Evolutionary conservation across 805 yeast species (phyloP).

Genomic region (Pichia nanzhaoensis): DNA sequence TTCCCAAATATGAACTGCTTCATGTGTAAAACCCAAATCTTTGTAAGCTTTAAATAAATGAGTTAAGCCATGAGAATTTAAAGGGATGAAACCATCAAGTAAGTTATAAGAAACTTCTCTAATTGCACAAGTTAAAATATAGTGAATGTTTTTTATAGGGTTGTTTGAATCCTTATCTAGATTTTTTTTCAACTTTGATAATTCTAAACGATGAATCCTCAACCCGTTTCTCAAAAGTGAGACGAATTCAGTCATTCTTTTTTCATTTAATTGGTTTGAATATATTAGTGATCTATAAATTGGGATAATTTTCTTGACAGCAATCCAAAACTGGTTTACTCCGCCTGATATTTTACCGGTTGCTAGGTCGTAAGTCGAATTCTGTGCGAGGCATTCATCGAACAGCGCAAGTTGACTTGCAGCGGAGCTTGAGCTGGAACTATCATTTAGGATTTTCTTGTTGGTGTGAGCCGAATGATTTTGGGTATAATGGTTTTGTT

Average conservation of each 20-base stretch:
- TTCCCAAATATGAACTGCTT: conserved; percentile 68
- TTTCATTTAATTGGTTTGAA: conserved; percentile 41
- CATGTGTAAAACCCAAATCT: conserved; percentile 53
- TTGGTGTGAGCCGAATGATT: not conserved
- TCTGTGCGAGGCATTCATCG: conserved; percentile 40
- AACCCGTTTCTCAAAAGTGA: conserved; percentile 49
- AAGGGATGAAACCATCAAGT: conserved; percentile 35
- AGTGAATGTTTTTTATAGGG: conserved; percentile 49
- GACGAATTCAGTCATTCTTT: conserved; percentile 42
- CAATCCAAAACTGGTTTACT: conserved; percentile 46
- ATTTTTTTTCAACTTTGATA: conserved; percentile 49
- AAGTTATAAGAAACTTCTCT: conserved; percentile 48
- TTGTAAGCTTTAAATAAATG: conserved; percentile 52
- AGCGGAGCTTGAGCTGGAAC: no score
- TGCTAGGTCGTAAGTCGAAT: conserved; percentile 32
- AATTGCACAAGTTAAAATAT: conserved; percentile 41
- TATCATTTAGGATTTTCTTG: not conserved
- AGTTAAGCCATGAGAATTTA: conserved; percentile 50
- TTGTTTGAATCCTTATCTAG: conserved; percentile 53
- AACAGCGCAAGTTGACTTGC: conserved; percentile 21
- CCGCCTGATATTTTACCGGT: conserved; percentile 35
- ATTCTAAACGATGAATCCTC: conserved; percentile 48
- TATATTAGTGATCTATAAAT: conserved; percentile 41
- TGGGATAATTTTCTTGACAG: conserved; percentile 44
- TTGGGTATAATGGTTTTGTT: not conserved